Percentiles rank a stretch among this genome's conserved stretches.
These are phyloP conservation scores for Entonaema liquescens DNA, from an alignment of 495 filamentous ascomycete species.

Conservation along the genomic window DNA sequence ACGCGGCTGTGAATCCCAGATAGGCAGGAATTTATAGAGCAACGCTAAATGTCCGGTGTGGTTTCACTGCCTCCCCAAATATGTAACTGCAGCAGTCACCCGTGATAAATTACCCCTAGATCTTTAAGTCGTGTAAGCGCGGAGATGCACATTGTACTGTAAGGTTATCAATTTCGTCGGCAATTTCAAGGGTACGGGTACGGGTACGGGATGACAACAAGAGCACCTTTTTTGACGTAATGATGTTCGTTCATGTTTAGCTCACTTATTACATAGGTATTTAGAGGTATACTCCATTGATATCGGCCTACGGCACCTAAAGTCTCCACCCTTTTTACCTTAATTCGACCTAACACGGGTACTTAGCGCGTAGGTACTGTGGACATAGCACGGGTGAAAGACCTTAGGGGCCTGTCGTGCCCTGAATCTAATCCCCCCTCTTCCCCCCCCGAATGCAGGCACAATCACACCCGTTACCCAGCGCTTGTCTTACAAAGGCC, in stretches of 20 bases:
- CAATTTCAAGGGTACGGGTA: no score
- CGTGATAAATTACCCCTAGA: slow-evolving; percentile 18
- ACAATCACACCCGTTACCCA: background rate
- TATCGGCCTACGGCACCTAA: background rate
- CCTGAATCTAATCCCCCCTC: no score
- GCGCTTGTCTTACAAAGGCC: background rate
- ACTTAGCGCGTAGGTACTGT: background rate
- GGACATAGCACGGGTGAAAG: background rate
- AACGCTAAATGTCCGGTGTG: background rate
- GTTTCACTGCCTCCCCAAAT: slow-evolving; percentile 12
- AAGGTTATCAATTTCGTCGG: background rate
- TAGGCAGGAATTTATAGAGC: slow-evolving; percentile 32
- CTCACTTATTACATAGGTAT: background rate
- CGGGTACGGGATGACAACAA: slow-evolving; percentile 22
- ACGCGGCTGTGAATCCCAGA: slow-evolving; percentile 21
- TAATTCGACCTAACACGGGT: background rate
- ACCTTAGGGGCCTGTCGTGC: no score
- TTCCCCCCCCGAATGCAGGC: background rate
- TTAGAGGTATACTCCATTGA: background rate
- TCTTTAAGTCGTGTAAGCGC: slow-evolving; percentile 5
- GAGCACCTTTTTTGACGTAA: slow-evolving; percentile 18
- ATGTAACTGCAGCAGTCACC: slow-evolving; percentile 7
- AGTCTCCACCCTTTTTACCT: background rate
- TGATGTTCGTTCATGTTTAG: background rate
- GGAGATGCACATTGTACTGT: background rate